Percentiles rank a stretch among this genome's conserved stretches.
Conservation (phyloP, 108 stramenopile species). For the Phaeodactylum tricornutum region DNA sequence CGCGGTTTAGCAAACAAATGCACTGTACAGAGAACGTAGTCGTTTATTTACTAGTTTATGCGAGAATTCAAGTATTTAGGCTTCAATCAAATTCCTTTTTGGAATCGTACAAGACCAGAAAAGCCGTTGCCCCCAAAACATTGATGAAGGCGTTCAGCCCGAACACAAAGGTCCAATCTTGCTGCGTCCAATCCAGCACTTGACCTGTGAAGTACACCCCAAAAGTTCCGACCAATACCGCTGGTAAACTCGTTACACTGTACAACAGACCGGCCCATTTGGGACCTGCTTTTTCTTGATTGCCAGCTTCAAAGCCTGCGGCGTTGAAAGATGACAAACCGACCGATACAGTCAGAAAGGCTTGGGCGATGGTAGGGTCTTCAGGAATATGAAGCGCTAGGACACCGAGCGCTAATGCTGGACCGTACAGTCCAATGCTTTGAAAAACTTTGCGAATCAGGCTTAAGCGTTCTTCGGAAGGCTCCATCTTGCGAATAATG, state of each 20-base stretch:
- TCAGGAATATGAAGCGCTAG: conserved; percentile 47
- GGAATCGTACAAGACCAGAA: conserved; percentile 51
- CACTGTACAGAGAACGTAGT: no score
- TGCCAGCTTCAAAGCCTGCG: conserved; percentile 67
- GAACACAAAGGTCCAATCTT: conserved; percentile 62
- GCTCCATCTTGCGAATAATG: conserved; percentile 18
- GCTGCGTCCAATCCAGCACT: conserved; percentile 49
- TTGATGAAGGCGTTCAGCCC: conserved; percentile 48
- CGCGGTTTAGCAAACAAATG: no score
- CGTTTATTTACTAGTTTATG: no score
- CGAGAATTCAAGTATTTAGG: no score
- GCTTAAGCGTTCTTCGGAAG: conserved; percentile 22
- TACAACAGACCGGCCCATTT: conserved; percentile 70
- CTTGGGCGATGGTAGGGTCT: conserved; percentile 36
- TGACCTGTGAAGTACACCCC: conserved; percentile 53
- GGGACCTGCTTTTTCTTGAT: conserved; percentile 74
- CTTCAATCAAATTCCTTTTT: conserved; percentile 70
- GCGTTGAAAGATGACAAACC: conserved; percentile 63
- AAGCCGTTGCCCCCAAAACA: conserved; percentile 54
- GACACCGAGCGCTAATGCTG: conserved; percentile 49
- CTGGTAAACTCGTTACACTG: conserved; percentile 52
- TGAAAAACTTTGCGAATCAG: conserved; percentile 71
- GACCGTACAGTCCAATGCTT: conserved; percentile 63
- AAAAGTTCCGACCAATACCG: conserved; percentile 59
- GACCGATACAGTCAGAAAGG: conserved; percentile 39